Conservation (phyloP, 495 filamentous ascomycete species). For the Aspergillus sclerotiicarbonarius region DNA sequence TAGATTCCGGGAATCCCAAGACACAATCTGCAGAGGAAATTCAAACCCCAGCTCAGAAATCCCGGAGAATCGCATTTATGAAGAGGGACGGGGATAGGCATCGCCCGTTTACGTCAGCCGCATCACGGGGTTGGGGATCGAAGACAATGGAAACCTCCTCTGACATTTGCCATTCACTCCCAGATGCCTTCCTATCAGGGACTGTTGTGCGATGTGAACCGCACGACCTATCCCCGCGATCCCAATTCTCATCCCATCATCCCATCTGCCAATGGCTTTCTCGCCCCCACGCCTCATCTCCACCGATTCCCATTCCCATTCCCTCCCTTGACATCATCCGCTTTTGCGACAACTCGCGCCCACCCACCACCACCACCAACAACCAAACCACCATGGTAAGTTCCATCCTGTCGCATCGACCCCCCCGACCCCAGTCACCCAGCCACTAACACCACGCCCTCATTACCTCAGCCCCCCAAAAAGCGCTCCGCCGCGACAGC, state of each 20-base stretch:
- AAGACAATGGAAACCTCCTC: constrained; percentile 1
- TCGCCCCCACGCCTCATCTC: not conserved
- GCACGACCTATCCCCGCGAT: too few species aligned
- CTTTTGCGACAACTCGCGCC: too few species aligned
- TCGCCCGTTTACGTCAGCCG: constrained; percentile 40
- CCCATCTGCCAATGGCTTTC: not conserved
- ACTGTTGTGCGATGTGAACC: not conserved
- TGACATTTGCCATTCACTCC: too few species aligned
- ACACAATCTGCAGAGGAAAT: too few species aligned
- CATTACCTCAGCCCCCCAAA: constrained; percentile 35
- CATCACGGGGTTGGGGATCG: too few species aligned
- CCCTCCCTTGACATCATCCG: not conserved
- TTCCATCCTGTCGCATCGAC: not conserved
- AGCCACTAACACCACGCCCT: constrained; percentile 1
- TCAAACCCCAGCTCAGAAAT: too few species aligned
- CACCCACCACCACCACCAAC: not conserved
- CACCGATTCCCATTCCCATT: not conserved
- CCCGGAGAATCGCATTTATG: too few species aligned
- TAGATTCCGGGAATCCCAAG: too few species aligned
- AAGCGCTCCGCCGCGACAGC: constrained; percentile 34
- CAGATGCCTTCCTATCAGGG: not conserved
- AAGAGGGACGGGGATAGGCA: constrained; percentile 16
- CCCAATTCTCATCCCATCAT: not conserved
- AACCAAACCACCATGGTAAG: constrained; percentile 5
- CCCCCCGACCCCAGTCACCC: not conserved